Percentiles rank a stretch among this genome's conserved stretches.
Evolutionary conservation across 345 rosid genomes (phyloP).

Genomic region (Lepidium sativum): DNA sequence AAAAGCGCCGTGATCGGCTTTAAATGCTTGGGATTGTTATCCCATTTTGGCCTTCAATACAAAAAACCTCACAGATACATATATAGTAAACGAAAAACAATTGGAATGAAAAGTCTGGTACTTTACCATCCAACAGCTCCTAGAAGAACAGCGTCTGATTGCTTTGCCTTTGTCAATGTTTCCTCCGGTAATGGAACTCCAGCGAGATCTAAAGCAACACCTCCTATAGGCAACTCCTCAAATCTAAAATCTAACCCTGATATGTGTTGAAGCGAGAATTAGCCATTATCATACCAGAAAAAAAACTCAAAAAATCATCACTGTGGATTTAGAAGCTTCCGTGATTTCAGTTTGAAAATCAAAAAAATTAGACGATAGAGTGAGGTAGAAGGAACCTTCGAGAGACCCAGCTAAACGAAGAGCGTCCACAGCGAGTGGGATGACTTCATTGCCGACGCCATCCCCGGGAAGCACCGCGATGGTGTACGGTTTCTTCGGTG

Average conservation of each 20-base stretch:
- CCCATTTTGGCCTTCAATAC: slow-evolving; percentile 10
- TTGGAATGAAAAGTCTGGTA: background rate
- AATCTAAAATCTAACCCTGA: slow-evolving; percentile 7
- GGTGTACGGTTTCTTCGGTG: slow-evolving; percentile 5
- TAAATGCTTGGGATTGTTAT: slow-evolving; percentile 4
- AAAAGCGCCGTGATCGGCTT: slow-evolving; percentile 4
- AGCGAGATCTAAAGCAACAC: slow-evolving; percentile 11
- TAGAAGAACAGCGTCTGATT: slow-evolving; percentile 18
- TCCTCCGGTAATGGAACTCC: slow-evolving; percentile 15
- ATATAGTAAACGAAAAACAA: background rate
- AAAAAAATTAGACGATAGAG: background rate
- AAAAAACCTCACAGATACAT: background rate
- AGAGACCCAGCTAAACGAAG: slow-evolving; percentile 12
- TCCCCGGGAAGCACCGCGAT: slow-evolving; percentile 23
- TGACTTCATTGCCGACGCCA: slow-evolving; percentile 18
- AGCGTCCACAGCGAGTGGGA: slow-evolving; percentile 9
- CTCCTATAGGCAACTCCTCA: slow-evolving; percentile 14
- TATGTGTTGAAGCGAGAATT: background rate
- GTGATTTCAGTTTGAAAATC: background rate
- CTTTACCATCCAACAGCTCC: slow-evolving; percentile 21
- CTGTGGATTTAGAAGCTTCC: background rate
- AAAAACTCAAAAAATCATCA: background rate
- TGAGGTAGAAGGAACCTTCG: background rate
- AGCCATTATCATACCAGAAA: background rate
- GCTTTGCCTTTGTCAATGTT: slow-evolving; percentile 14